Conservation (phyloP, 257 asterid genomes). For the Misopates orontium region DNA sequence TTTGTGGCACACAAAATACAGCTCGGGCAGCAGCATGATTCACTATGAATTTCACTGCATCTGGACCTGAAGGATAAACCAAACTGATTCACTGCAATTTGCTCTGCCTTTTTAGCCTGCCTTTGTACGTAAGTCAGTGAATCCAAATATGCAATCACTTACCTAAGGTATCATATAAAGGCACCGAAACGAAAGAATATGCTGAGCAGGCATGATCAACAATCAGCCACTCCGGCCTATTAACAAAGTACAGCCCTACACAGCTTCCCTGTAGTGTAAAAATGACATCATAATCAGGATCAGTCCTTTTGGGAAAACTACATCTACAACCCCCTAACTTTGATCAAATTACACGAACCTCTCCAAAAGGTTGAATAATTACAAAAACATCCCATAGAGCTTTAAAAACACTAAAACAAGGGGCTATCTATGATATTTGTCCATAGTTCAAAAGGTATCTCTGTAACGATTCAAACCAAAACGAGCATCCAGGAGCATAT, state of each 20-base stretch:
- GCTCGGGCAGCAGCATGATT: conserved; percentile 84
- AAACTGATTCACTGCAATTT: conserved; percentile 4
- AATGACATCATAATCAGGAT: conserved; percentile 14
- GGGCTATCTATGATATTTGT: too few species aligned
- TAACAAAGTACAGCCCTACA: conserved; percentile 84
- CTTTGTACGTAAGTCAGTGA: conserved; percentile 18
- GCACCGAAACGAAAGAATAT: conserved; percentile 84
- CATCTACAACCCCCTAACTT: too few species aligned
- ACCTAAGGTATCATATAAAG: conserved; percentile 98
- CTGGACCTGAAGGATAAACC: conserved; percentile 70
- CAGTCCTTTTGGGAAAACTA: too few species aligned
- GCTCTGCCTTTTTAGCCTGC: conserved; percentile 27
- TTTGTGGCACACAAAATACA: conserved; percentile 80
- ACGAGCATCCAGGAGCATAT: too few species aligned
- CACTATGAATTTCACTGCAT: conserved; percentile 85
- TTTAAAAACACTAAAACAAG: not conserved
- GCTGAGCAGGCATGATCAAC: conserved; percentile 96
- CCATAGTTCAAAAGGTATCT: too few species aligned
- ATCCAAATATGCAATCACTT: conserved; percentile 31
- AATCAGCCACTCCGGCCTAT: conserved; percentile 91
- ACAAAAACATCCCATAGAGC: not conserved
- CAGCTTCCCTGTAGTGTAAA: conserved; percentile 69
- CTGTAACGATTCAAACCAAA: too few species aligned
- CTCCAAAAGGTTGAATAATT: too few species aligned
- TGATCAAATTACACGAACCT: too few species aligned